Conservation (phyloP, 2,329 filamentous ascomycete genomes). For the Periconia sp. region DNA sequence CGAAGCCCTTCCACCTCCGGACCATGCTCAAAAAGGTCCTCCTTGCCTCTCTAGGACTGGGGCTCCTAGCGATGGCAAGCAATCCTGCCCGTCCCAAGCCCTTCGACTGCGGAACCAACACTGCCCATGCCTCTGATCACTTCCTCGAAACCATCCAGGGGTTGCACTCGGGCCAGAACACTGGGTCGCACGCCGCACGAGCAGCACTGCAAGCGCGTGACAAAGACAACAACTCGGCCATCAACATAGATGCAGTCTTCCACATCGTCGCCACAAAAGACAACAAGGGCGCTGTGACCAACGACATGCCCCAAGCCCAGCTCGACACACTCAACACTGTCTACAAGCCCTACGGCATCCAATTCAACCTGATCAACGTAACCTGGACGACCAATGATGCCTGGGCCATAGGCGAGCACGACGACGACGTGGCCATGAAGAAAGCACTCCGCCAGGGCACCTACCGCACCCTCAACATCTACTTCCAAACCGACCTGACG, state of each 20-base stretch:
- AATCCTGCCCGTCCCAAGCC: slow-evolving; percentile 30
- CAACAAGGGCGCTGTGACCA: slow-evolving; percentile 47
- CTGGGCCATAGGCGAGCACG: slow-evolving; percentile 57
- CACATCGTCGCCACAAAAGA: slow-evolving; percentile 51
- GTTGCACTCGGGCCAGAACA: slow-evolving; percentile 37
- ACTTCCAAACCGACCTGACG: slow-evolving; percentile 63
- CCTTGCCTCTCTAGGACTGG: slow-evolving; percentile 35
- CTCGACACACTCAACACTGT: slow-evolving; percentile 48
- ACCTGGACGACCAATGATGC: slow-evolving; percentile 60
- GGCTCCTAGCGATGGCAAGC: slow-evolving; percentile 20
- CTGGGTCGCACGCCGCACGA: slow-evolving; percentile 32
- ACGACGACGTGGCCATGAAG: slow-evolving; percentile 61
- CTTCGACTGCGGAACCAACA: slow-evolving; percentile 53
- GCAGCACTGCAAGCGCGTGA: slow-evolving; percentile 26
- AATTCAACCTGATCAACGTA: slow-evolving; percentile 57
- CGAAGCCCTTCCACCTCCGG: too few relatives aligned
- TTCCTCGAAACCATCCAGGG: slow-evolving; percentile 47
- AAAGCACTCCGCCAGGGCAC: slow-evolving; percentile 58
- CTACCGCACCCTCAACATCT: slow-evolving; percentile 63
- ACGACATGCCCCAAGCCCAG: slow-evolving; percentile 48
- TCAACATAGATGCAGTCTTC: slow-evolving; percentile 52
- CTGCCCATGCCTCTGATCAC: slow-evolving; percentile 42
- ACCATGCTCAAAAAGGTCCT: slow-evolving; percentile 34
- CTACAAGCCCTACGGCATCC: slow-evolving; percentile 59
- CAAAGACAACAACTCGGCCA: slow-evolving; percentile 29